Evolutionary conservation across 176 grass and related monocot species (phyloP), one percentile per base, ranked within the genome.

Genomic region (Areca catechu): DNA sequence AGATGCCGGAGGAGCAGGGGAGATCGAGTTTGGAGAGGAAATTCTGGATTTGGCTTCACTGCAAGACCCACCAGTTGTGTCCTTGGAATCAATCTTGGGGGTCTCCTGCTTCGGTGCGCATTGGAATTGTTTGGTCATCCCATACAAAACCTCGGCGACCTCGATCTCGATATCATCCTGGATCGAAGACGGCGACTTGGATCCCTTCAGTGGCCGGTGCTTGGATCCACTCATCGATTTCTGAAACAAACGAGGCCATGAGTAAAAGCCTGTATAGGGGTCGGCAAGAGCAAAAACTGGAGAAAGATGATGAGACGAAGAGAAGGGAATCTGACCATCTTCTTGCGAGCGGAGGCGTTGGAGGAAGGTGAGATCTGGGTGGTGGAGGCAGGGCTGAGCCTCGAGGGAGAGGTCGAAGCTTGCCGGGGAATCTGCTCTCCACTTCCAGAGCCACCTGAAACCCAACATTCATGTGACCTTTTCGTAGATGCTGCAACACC

Each of bases 71-170:
- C 50, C 50, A 54, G 55, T 27, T 5, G 54, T 6, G 7, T 92
- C 93, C 60, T 69, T 85, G 2, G 43, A 30, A 20, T 92, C 93
- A 5, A 70, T 50, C 70, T 92, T 93, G 67, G 80, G 64, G 52
- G 67, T 78, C 22, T 85, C 76, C 76, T 80, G 87, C 76, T 82
- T 82, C 15, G 79, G 68, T 18, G 68, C 78, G 20, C 55, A 70
- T 1, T 76, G 79, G 63, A 93, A 89, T 75, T 98, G 94, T 76
- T 81, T 73, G 4, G 87, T 98, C 3, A 98, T 75, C 20, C 93
- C 93, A 17, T 89, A 98, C 24, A 98, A 78, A 30, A 98, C 94
- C 84, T 98, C 94, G 14, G 94, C 94, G 14, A 98, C 88, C 88
- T 98, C 94, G 55, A 98, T 67, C 50, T 67, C 65, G 51, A 67